Percentiles rank a stretch among this genome's conserved stretches.
phyloP scores from a whole-genome alignment of 1,284 basidiomycete genomes.

The Cutaneotrichosporon arboriforme region DNA sequence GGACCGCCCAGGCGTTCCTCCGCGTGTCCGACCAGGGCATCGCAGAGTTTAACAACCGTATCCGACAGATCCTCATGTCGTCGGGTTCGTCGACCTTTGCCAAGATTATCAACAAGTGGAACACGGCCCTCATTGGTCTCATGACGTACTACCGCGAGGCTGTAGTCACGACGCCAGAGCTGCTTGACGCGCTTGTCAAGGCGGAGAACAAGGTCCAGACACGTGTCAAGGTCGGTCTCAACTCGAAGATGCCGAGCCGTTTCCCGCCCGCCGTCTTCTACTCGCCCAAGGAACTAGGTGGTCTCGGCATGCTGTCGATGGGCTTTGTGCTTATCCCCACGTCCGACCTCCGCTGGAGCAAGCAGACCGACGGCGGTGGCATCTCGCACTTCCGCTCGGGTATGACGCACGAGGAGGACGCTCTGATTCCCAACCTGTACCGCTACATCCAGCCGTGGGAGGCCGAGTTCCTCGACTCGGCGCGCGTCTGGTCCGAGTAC shows the following conservation, averaged over 20 bases:
- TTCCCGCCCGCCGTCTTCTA: slow-evolving; percentile 97
- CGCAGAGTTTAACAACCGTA: slow-evolving; percentile 92
- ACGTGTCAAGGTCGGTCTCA: slow-evolving; percentile 96
- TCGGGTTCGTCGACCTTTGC: slow-evolving; percentile 98
- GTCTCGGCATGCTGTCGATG: slow-evolving; percentile 99
- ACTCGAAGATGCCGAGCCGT: slow-evolving; percentile 99
- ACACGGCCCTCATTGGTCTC: slow-evolving; percentile 85
- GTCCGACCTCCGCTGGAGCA: slow-evolving; percentile 94
- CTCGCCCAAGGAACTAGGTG: slow-evolving; percentile 91
- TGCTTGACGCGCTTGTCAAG: slow-evolving; percentile 89
- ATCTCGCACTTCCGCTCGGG: slow-evolving; percentile 95
- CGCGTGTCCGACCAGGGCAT: slow-evolving; percentile 96
- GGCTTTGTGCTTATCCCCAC: slow-evolving; percentile 97
- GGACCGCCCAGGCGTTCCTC: slow-evolving; percentile 94
- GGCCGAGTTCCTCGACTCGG: slow-evolving; percentile 95
- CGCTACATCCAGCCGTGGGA: slow-evolving; percentile 99
- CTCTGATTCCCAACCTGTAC: slow-evolving; percentile 94
- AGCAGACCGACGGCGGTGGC: slow-evolving; percentile 93
- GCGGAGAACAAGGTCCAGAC: slow-evolving; percentile 99
- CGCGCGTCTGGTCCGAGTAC: slow-evolving; percentile 98
- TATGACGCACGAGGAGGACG: slow-evolving; percentile 91
- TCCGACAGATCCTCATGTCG: slow-evolving; percentile 96
- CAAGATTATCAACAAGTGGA: slow-evolving; percentile 99
- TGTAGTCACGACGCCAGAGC: slow-evolving; percentile 95
- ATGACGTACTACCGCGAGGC: slow-evolving; percentile 99